Evolutionary conservation across 2,329 filamentous ascomycete genomes (phyloP).

Genomic region (Ampelomyces quisqualis): DNA sequence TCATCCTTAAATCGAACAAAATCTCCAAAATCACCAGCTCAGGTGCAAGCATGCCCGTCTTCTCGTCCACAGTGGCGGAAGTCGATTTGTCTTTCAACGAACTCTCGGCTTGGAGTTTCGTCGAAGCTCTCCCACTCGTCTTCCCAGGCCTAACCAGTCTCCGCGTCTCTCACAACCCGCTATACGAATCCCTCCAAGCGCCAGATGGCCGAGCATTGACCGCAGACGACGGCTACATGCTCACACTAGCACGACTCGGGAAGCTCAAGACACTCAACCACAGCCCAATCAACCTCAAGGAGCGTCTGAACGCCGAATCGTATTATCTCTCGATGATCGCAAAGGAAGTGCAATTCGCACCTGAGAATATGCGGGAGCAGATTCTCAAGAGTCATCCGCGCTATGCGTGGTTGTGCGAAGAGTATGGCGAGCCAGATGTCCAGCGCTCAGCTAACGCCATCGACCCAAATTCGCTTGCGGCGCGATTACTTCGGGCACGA

Average conservation of each 20-base stretch:
- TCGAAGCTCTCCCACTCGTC: conserved; percentile 65
- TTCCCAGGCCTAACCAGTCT: conserved; percentile 76
- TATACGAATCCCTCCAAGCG: conserved; percentile 63
- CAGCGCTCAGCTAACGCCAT: conserved; percentile 50
- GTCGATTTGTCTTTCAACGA: conserved; percentile 51
- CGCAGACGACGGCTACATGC: conserved; percentile 83
- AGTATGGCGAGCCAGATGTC: conserved; percentile 71
- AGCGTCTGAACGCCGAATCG: conserved; percentile 84
- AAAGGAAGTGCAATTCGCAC: conserved; percentile 66
- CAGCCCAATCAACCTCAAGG: conserved; percentile 64
- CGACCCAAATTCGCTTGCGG: conserved; percentile 80
- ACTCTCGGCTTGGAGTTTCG: conserved; percentile 65
- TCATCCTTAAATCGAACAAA: conserved; percentile 72
- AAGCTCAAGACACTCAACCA: conserved; percentile 71
- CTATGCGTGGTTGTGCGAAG: conserved; percentile 70
- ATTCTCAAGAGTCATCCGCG: conserved; percentile 68
- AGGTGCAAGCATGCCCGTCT: conserved; percentile 16
- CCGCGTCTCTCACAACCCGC: conserved; percentile 81
- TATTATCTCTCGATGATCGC: conserved; percentile 89
- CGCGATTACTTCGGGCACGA: conserved; percentile 64
- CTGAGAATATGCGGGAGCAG: conserved; percentile 53
- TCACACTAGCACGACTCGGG: conserved; percentile 74
- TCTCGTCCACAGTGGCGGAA: conserved; percentile 39
- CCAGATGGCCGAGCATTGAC: conserved; percentile 49
- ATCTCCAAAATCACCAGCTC: conserved; percentile 53